Base-by-base conservation (phyloP, 176 grass and related monocot species). In the Aegilops speltoides region DNA sequence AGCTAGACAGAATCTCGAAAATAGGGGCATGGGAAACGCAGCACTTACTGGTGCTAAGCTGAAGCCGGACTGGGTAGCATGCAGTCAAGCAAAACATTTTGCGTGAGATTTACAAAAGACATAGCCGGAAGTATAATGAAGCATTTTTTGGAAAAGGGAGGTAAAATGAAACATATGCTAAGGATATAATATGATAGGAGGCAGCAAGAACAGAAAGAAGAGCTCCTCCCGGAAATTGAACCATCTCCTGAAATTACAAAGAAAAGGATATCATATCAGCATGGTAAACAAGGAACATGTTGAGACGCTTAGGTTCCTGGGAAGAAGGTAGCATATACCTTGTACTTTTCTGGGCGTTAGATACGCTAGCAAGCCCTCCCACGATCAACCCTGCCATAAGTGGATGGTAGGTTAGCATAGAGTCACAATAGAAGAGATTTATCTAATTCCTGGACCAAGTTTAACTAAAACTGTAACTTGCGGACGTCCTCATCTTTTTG, bases 181-280 rank as follows among this genome's bases (percentile, higher is more conserved):
- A 90, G 96, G 96, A 98, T 98, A 98, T 98, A 98, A 98, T 95
- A 98, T 98, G 40, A 98, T 98, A 2, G 96, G 96, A 68, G 96
- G 96, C 77, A 98, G 60, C 40, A 98, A 87, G 84, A 98, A 95
- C 29, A 98, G 91, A 83, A 98, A 86, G 82, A 98, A 98, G 67
- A 98, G 77, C 32, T 98, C 96, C 82, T 95, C 96, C 41, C 88
- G 86, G 87, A 98, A 98, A 90, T 98, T 98, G 80, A 95, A 95
- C 96, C 96, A 98, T 89, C 88, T 87, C 96, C 93, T 98, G 76
- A 64, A 91, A 83, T 83, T 16, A 67, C 50, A 48, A 71, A 65
- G 37, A 78, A 66, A 80, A 32, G 5, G 40, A 15, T 31, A 33
- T 26, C 13, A 25, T 63, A 40, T 79, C 57, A 81, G 63, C 62